phyloP scores from a whole-genome alignment of 23 red algal species.

The Rhodosorus marinus region DNA sequence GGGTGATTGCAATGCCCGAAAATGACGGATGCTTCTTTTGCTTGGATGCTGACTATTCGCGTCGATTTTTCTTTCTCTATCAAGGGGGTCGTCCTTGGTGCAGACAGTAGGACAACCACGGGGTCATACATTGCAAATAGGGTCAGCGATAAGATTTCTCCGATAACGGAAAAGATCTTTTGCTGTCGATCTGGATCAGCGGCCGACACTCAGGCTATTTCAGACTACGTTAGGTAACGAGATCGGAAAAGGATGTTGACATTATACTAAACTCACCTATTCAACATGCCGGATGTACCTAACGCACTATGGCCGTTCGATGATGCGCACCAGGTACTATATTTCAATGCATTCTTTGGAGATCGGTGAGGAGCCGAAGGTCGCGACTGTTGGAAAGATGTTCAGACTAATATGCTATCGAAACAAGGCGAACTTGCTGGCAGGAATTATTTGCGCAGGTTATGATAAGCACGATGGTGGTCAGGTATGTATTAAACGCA shows the following conservation, averaged over 20 bases:
- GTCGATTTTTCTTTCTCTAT: too few species aligned
- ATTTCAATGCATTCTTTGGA: conserved; percentile 67
- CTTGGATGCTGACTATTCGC: too few species aligned
- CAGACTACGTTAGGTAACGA: conserved; percentile 87
- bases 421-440: conserved; percentile 80
- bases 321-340: conserved; percentile 20
- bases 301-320: background rate
- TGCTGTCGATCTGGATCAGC: conserved; percentile 98
- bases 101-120: conserved; percentile 88
- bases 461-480: conserved; percentile 64
- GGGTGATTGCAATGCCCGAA: too few species aligned
- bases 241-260: background rate
- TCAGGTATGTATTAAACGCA: conserved; percentile 10
- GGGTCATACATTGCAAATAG: conserved; percentile 97
- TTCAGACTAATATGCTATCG: conserved; percentile 80
- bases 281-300: background rate
- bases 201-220: conserved; percentile 90
- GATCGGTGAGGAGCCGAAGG: conserved; percentile 36
- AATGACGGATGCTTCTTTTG: too few species aligned
- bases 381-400: conserved; percentile 42
- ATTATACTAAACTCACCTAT: background rate
- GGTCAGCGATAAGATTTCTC: conserved; percentile 92
- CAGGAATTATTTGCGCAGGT: conserved; percentile 91
- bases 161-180: conserved; percentile 66
- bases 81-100: conserved; percentile 95